Evolutionary conservation across 805 yeast species (phyloP), one percentile per base, ranked within the genome.

Genomic region (Cyberlindnera maritima): DNA sequence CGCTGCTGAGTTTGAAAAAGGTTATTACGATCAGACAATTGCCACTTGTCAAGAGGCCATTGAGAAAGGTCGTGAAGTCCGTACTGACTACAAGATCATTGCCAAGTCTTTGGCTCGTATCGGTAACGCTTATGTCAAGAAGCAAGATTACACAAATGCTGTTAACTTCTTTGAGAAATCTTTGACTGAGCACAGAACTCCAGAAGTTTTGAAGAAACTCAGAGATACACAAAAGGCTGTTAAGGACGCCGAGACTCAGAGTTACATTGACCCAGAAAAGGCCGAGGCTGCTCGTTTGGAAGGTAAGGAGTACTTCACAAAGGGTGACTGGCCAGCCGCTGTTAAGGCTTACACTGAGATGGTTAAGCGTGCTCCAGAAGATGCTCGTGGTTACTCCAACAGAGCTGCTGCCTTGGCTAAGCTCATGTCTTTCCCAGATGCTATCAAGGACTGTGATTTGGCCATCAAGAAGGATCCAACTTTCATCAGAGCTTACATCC

Each of bases 361-460:
- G 91, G 76, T 92, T 60, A 88, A 90, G 71, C 86, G 99, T 67
- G 90, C 91, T n/a, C 99, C 99, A 47, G 81, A 81, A 47, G 98
- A 94, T 68, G 95, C 96, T 20, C 82, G 97, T 68, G 98, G 97
- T 48, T 94, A 90, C 69, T 90, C 96, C 31, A 94, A 94, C 74
- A 86, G 99, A 71, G 99, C 99, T 44, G 99, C 99, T 34, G 96
- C 96, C 2, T 79, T 86, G 64, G 84, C 96, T 39, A 94, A 94
- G 70, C 79, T 94, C 57, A 81, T 92, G 87, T 88, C 97, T 12
- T 94, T 92, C 86, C 97, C 97, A 17, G 98, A 92, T 57, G 97
- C 96, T 15, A 84, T 94, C 48, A 77, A 79, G 59, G 99, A 94
- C 70, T 90, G 97, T 74, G 88, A 92, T 62, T 66, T 71, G 48